Evolutionary conservation across 306 rosid genomes (phyloP), one percentile per base, ranked within the genome.

Genomic region (Sicyos baderoa): DNA sequence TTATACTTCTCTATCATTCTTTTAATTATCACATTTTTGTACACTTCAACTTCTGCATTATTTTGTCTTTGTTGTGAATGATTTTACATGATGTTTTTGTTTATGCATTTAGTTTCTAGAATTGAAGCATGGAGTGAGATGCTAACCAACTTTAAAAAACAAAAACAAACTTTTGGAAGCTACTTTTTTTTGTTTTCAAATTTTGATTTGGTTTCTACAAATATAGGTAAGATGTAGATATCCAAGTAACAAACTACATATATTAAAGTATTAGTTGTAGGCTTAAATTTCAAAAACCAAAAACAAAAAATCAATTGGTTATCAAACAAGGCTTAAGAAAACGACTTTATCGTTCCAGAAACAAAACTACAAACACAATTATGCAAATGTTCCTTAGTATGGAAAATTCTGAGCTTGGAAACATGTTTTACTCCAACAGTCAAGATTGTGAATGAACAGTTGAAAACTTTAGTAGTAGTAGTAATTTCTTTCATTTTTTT

Each of bases 41-140:
- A 9, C 13, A 60, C 47, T 60, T 32, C 7, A 60, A 29, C 18
- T 27, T 60, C 45, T 37, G 15, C 29, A 17, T 0, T 10, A 22
- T 35, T 12, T 44, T 66, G 55, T 19, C 6, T 42, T 40, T 44
- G 2, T 10, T 21, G 71, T 45, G 35, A 64, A 37, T 11, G 32
- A 40, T 32, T 32, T n/a, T 60, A 29, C 7, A 35, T 1, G 25
- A 32, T n/a, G 67, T 1, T 7, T 2, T 25, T 25, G 29, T 25
- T 27, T 53, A n/a, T 70, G 53, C 5, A 10, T 71, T 71, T 69
- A 92, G 96, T 92, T 73, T 87, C 91, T 48, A 80, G 95, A 78
- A 76, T 92, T 56, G 87, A 76, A n/a, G 96, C 91, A 56, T 67
- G 49, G 18, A 84, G 98, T 72, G 93, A n/a, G n/a, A n/a, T n/a